Base-by-base conservation (phyloP, 2,329 filamentous ascomycete genomes). In the Colletotrichum chlorophyti region DNA sequence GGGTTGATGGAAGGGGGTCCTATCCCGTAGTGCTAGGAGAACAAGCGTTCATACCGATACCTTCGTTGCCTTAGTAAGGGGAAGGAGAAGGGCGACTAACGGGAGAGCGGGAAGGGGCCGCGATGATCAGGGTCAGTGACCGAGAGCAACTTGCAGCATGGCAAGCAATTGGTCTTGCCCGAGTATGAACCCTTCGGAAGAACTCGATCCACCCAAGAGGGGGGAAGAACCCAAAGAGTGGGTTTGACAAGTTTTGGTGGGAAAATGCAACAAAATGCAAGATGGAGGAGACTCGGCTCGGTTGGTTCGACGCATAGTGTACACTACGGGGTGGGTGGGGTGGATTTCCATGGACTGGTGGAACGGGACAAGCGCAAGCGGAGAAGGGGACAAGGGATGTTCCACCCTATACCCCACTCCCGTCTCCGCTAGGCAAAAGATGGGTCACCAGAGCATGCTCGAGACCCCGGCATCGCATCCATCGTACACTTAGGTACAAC, bases 241-340 rank as follows among this genome's bases (percentile, higher is more conserved):
- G 42, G 27, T 32, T 46, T 46, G 11, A 32, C 15, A 17, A 42
- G 47, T 37, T 37, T 37, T 15, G 14, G 34, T 17, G 42, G 27
- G 31, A 15, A 15, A 45, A 11, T 21, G 27, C 29, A 26, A 15
- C 31, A n/a, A n/a, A n/a, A 15, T 35, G 34, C 14, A 15, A 15
- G 34, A 37, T n/a, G n/a, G n/a, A n/a, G n/a, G n/a, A n/a, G n/a
- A n/a, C n/a, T 51, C 26, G 47, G 35, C 35, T 51, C 19, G 35
- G 47, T 29, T 37, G 47, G 47, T 41, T 51, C 46, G n/a, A n/a
- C n/a, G n/a, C n/a, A n/a, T 50, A 50, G 34, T 40, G 47, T 38
- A 26, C 34, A 49, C 23, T 32, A 48, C 24, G 35, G 45, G 45
- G 45, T 35, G 31, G 34, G 45, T n/a, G 23, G 21, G 11, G 29